A percentile compares a stretch with the other conserved stretches of the same genome.
Evolutionary conservation across 352 stramenopile genomes (phyloP).

Genomic region (Pseudoperonospora humuli): DNA sequence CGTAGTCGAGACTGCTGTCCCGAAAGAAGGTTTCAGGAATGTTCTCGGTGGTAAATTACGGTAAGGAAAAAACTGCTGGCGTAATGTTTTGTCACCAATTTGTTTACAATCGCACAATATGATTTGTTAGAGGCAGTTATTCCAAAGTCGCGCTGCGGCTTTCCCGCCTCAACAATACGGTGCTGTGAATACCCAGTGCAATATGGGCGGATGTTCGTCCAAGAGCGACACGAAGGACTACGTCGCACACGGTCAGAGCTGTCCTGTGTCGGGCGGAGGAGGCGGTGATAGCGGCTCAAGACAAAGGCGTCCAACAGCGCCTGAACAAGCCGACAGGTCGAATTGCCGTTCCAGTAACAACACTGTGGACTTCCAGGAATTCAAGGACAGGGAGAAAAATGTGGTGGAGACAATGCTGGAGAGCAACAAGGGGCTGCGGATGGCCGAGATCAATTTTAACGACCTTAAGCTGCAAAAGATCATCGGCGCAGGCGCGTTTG

Average conservation of each 20-base stretch:
- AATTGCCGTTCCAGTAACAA: conserved; percentile 25
- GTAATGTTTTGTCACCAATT: too few relatives aligned
- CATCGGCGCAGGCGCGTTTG: conserved; percentile 78
- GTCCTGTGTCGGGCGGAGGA: neutral
- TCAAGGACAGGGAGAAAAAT: conserved; percentile 83
- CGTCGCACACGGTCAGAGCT: conserved; percentile 5
- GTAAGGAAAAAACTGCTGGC: too few relatives aligned
- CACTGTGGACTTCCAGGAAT: conserved; percentile 77
- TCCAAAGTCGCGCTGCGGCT: conserved; percentile 12
- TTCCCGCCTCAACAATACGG: too few relatives aligned
- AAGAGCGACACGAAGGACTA: conserved; percentile 30
- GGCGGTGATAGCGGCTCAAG: conserved; percentile 1
- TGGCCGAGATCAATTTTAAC: conserved; percentile 86
- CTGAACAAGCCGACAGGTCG: conserved; percentile 1
- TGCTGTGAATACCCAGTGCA: neutral
- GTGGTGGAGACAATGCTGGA: conserved; percentile 85
- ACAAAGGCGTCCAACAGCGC: conserved; percentile 1
- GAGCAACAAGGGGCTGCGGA: conserved; percentile 80
- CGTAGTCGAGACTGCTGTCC: too few relatives aligned
- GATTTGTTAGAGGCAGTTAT: conserved; percentile 12
- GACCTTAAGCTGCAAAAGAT: conserved; percentile 86
- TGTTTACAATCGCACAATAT: conserved; percentile 5
- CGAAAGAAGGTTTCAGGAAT: too few relatives aligned
- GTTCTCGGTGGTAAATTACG: too few relatives aligned
- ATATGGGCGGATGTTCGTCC: conserved; percentile 42